Conservation (phyloP, 2,329 filamentous ascomycete genomes). For the Cucurbitaria berberidis region DNA sequence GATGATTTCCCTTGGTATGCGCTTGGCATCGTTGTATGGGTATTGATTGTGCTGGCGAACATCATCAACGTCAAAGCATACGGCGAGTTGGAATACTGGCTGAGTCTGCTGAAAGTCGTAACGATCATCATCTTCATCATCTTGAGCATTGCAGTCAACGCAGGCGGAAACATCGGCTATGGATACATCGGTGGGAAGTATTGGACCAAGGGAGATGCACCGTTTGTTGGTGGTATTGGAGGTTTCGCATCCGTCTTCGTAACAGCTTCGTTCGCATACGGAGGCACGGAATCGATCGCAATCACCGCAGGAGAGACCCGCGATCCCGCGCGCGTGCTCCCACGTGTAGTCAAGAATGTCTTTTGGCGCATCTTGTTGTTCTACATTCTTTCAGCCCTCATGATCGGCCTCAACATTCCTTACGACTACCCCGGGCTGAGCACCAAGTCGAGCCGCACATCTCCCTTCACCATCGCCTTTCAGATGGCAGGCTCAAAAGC, state of each 20-base stretch:
- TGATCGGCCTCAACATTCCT: slow-evolving; percentile 53
- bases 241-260: slow-evolving; percentile 75
- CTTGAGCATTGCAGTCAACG: slow-evolving; percentile 37
- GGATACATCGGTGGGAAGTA: slow-evolving; percentile 64
- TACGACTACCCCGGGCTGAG: slow-evolving; percentile 46
- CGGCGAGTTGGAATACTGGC: slow-evolving; percentile 47
- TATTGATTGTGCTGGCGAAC: slow-evolving; percentile 43
- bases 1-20: slow-evolving; percentile 42
- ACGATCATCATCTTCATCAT: slow-evolving; percentile 46
- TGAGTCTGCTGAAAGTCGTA: slow-evolving; percentile 42
- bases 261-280: slow-evolving; percentile 74
- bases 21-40: slow-evolving; percentile 39
- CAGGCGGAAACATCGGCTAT: slow-evolving; percentile 30
- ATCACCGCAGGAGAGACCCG: slow-evolving; percentile 78
- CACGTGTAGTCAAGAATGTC: slow-evolving; percentile 88
- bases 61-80: slow-evolving; percentile 47
- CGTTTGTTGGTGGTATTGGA: slow-evolving; percentile 36
- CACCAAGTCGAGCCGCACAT: slow-evolving; percentile 50
- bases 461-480: slow-evolving; percentile 71
- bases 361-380: slow-evolving; percentile 63
- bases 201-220: slow-evolving; percentile 69
- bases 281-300: slow-evolving; percentile 77
- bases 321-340: slow-evolving; percentile 81
- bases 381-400: slow-evolving; percentile 51
- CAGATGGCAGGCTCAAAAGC: slow-evolving; percentile 65